A percentile compares a stretch with the other conserved stretches of the same genome.
Evolutionary conservation across 164 flowering plant genomes (phyloP).

Genomic region (Vitis rupestris): DNA sequence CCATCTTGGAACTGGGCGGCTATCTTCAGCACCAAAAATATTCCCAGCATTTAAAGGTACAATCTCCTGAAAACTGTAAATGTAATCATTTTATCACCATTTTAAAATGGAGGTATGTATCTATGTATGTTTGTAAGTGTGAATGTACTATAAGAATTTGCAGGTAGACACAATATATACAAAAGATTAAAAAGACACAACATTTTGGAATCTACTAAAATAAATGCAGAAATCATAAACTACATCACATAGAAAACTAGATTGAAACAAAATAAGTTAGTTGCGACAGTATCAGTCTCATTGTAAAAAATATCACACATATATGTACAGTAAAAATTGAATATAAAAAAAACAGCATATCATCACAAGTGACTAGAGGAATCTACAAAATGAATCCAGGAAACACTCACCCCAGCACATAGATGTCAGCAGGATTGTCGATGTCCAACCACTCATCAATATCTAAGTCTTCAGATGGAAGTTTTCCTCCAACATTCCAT

Average conservation of each 20-base stretch:
- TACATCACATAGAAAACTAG: background rate
- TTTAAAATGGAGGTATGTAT: background rate
- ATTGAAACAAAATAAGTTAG: background rate
- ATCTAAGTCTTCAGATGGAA: slow-evolving; percentile 81
- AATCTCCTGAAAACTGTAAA: slow-evolving; percentile 85
- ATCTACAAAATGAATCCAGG: background rate
- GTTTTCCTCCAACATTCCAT: slow-evolving; percentile 92
- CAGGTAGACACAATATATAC: no score
- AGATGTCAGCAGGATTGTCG: slow-evolving; percentile 80
- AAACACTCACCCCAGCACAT: slow-evolving; percentile 84
- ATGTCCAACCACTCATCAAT: slow-evolving; percentile 79
- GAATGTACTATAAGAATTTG: no score
- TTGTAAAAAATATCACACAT: no score
- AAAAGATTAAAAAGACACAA: no score
- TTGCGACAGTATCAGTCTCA: no score
- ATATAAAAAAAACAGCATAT: background rate
- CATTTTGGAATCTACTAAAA: no score
- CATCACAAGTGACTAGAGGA: background rate
- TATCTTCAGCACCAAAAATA: slow-evolving; percentile 88
- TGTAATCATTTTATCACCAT: slow-evolving; percentile 1
- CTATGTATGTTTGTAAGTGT: no score
- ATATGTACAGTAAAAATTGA: background rate
- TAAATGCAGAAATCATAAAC: background rate
- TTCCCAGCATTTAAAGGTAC: slow-evolving; percentile 97
- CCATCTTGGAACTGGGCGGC: slow-evolving; percentile 76